phyloP scores from a whole-genome alignment of 2,329 filamentous ascomycete genomes.

The Ophidiomyces ophidiicola region DNA sequence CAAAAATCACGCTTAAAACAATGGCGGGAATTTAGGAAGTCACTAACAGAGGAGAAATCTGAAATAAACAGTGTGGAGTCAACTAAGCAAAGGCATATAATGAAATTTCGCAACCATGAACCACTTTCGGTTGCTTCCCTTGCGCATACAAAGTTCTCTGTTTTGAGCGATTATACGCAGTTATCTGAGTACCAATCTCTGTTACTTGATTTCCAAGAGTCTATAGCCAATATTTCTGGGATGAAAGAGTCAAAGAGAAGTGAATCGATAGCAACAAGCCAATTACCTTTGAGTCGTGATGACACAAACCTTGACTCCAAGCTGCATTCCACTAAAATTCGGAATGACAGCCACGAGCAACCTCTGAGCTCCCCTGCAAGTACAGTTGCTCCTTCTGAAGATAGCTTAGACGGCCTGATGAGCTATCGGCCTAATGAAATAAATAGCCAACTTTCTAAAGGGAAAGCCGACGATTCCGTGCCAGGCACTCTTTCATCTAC shows the following conservation, averaged over 20 bases:
- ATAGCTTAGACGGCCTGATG: no score
- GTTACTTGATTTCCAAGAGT: constrained; percentile 24
- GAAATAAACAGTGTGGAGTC: background rate
- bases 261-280: no score
- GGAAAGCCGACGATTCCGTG: no score
- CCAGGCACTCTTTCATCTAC: constrained; percentile 30
- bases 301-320: no score
- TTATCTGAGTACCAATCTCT: constrained; percentile 24
- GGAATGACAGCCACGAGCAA: no score
- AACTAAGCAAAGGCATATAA: background rate
- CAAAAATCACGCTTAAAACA: constrained; percentile 57
- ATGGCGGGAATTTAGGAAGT: constrained; percentile 57
- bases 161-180: constrained; percentile 9
- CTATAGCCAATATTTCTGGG: constrained; percentile 7
- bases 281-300: no score
- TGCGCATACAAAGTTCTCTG: constrained; percentile 16
- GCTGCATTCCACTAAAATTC: no score
- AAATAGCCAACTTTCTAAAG: no score
- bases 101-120: constrained; percentile 28
- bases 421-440: no score
- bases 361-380: no score
- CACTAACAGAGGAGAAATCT: constrained; percentile 7
- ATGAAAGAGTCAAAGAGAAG: no score
- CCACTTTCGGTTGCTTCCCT: constrained; percentile 28
- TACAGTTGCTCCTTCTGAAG: no score